Conservation (phyloP, 495 filamentous ascomycete species). For the Trichoderma orchidacearum region DNA sequence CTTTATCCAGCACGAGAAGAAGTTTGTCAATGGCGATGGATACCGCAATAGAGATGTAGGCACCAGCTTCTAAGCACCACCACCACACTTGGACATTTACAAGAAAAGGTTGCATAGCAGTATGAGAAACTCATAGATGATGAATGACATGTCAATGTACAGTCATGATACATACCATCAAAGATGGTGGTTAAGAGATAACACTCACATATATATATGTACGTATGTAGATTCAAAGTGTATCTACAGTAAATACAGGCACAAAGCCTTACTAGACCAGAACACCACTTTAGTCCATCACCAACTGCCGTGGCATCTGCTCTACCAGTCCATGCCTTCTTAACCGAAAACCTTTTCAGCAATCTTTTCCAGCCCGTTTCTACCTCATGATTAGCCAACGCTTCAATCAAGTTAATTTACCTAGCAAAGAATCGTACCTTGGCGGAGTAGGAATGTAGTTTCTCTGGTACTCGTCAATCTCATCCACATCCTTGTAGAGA, state of each 20-base stretch:
- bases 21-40: constrained; percentile 31
- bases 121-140: constrained; percentile 16
- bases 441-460: constrained; percentile 45
- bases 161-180: constrained; percentile 46
- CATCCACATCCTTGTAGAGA: constrained; percentile 45
- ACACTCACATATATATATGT: too few species aligned
- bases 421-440: constrained; percentile 29
- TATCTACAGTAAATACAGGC: background rate
- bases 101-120: too few species aligned
- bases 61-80: constrained; percentile 49
- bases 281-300: background rate
- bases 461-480: constrained; percentile 60
- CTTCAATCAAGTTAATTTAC: background rate
- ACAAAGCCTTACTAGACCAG: too few species aligned
- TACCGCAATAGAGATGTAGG: constrained; percentile 14
- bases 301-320: background rate
- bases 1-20: constrained; percentile 53
- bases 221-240: background rate
- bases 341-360: constrained; percentile 17
- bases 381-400: too few species aligned
- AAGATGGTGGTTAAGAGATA: too few species aligned
- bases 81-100: too few species aligned
- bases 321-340: background rate
- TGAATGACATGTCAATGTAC: constrained; percentile 13
- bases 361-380: constrained; percentile 12